Base-by-base conservation (phyloP, 2,329 filamentous ascomycete genomes). In the Penicillium italicum region DNA sequence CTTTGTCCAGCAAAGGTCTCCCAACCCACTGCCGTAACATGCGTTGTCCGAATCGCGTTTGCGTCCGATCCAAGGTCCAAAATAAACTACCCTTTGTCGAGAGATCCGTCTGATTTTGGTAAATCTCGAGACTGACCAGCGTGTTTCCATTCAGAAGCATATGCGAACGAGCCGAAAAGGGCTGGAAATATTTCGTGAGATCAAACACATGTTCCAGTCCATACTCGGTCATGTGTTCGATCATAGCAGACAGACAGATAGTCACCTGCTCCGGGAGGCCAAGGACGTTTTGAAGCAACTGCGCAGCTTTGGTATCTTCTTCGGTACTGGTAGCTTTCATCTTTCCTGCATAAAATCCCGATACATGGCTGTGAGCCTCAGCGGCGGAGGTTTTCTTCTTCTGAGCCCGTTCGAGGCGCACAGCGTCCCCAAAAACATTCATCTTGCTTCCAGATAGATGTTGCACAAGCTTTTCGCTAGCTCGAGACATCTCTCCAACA, bases 71-170 rank as follows among this genome's bases (percentile, higher is more conserved):
- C 40, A 99, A 80, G 0, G 91, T 90, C 94, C 94, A 99, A 73
- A 97, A 92, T 5, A 99, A 79, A 71, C 92, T 97, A 3, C 94
- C 94, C 66, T 88, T 92, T 56, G 88, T 85, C 0, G 85, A 83
- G 66, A 92, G 84, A 68, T 97, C 92, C 0, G 93, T 97, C 66
- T 91, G 86, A 63, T 99, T 99, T 58, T 92, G 89, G 69, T 97
- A 99, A 2, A 99, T 91, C 71, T 99, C 94, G 12, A 99, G 81
- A 66, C 91, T 96, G 46, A 91, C 93, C 36, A 99, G 77, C 0
- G 93, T 97, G 52, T 96, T 99, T 42, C 93, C 94, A 69, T 95
- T 97, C 57, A 99, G 79, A 4, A 97, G 80, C 94, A 99, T 97
- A 69, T 97, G 92, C 14, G 93, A 92, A 36, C 92, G 82, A 8